Evolutionary conservation across 2,329 filamentous ascomycete genomes (phyloP).

Genomic region (Alternaria burnsii): DNA sequence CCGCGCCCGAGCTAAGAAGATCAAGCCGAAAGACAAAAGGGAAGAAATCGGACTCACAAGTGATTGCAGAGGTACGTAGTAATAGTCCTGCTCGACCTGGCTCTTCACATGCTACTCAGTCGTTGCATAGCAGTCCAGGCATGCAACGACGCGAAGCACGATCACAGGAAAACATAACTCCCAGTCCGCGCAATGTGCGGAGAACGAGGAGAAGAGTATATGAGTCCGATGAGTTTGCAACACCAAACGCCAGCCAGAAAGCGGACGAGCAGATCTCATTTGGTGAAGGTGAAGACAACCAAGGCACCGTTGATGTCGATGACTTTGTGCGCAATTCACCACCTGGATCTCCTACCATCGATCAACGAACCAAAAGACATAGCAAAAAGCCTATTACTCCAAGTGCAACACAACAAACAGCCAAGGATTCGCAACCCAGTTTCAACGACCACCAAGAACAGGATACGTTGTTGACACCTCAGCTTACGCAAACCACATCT

Average conservation of each 20-base stretch:
- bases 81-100: constrained; percentile 13
- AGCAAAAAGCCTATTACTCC: constrained; percentile 38
- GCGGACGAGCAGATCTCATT: constrained; percentile 9
- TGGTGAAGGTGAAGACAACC: constrained; percentile 19
- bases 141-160: constrained; percentile 14
- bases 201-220: constrained; percentile 24
- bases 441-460: constrained; percentile 25
- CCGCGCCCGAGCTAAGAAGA: constrained; percentile 13
- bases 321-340: constrained; percentile 23
- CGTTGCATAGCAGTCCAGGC: constrained; percentile 13
- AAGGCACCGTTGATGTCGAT: constrained; percentile 4
- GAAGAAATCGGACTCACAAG: constrained; percentile 8
- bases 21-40: constrained; percentile 1
- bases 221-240: constrained; percentile 8
- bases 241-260: constrained; percentile 8
- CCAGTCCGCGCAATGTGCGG: constrained; percentile 26
- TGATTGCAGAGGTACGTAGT: neutral
- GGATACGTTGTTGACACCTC: constrained; percentile 47
- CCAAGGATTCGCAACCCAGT: constrained; percentile 33
- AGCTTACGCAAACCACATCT: constrained; percentile 48
- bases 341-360: constrained; percentile 6
- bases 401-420: constrained; percentile 37
- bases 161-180: constrained; percentile 3
- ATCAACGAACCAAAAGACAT: constrained; percentile 22
- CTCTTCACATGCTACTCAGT: constrained; percentile 6